Evolutionary conservation across 257 asterid species (phyloP).

Genomic region (Fraxinus excelsior): DNA sequence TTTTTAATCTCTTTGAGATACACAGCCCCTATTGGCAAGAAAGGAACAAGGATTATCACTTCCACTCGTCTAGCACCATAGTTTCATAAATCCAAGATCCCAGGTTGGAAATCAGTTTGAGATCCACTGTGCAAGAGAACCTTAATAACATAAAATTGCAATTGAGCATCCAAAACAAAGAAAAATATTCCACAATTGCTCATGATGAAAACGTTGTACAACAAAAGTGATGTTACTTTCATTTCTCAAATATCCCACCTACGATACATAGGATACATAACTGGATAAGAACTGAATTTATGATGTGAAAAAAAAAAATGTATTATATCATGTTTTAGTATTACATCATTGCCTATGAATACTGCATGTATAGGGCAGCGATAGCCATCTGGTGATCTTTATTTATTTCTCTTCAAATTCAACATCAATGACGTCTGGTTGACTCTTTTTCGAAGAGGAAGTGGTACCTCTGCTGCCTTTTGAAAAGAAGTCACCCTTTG

Average conservation of each 20-base stretch:
- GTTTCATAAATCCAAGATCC: not conserved
- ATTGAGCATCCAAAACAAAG: not conserved
- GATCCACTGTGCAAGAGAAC: not conserved
- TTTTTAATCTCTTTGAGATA: constrained; percentile 49
- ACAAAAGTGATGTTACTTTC: constrained; percentile 21
- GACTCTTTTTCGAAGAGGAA: constrained; percentile 62
- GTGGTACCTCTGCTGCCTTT: constrained; percentile 58
- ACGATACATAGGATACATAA: constrained; percentile 24
- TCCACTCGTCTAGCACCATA: constrained; percentile 7
- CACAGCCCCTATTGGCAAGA: constrained; percentile 29
- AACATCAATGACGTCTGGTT: constrained; percentile 83
- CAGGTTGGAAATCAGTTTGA: not conserved
- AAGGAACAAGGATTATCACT: constrained; percentile 12
- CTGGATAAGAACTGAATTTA: not conserved
- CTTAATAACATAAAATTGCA: not conserved
- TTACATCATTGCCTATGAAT: constrained; percentile 20
- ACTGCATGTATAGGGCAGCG: constrained; percentile 27
- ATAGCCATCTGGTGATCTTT: constrained; percentile 20
- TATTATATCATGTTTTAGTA: constrained; percentile 26
- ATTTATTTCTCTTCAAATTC: constrained; percentile 91
- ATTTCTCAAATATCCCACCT: constrained; percentile 1
- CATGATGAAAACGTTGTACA: constrained; percentile 21
- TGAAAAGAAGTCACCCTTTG: constrained; percentile 65
- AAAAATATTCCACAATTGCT: constrained; percentile 11
- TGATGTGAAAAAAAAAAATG: constrained; percentile 20